phyloP scores from a whole-genome alignment of 371 early-diverging fungal species.

The Basidiobolus heterosporus region DNA sequence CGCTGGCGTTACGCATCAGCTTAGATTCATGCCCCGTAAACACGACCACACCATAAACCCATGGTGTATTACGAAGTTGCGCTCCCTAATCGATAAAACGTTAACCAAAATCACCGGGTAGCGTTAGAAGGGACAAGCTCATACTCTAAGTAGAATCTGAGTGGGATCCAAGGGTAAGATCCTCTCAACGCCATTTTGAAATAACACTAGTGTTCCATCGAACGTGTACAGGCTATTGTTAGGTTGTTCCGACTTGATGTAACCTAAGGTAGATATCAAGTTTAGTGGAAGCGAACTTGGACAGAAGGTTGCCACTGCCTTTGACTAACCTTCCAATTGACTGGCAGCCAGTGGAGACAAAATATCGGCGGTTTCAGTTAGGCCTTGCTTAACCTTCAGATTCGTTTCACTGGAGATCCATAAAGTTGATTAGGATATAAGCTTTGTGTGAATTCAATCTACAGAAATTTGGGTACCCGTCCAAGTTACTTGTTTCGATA shows the following conservation, averaged over 20 bases:
- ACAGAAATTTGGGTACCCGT: conserved; percentile 41
- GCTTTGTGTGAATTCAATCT: not conserved
- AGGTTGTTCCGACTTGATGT: conserved; percentile 61
- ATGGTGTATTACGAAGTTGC: conserved; percentile 61
- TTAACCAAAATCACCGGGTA: not conserved
- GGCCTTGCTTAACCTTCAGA: conserved; percentile 77
- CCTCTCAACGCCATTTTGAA: conserved; percentile 28
- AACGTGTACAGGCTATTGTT: conserved; percentile 78
- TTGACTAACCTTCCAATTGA: conserved; percentile 26
- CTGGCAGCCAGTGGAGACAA: conserved; percentile 40
- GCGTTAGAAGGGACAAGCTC: not conserved
- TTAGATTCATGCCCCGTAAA: conserved; percentile 86
- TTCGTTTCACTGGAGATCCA: conserved; percentile 59
- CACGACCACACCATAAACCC: conserved; percentile 72
- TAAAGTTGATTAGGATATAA: not conserved
- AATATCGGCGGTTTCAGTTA: conserved; percentile 46
- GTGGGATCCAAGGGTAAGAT: conserved; percentile 62
- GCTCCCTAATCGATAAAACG: conserved; percentile 31
- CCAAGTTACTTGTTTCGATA: conserved; percentile 88
- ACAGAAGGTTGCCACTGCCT: not conserved
- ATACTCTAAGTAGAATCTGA: conserved; percentile 53
- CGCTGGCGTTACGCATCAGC: conserved; percentile 68
- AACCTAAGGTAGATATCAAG: conserved; percentile 7
- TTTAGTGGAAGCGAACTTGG: not conserved
- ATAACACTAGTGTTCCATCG: conserved; percentile 49